Conservation (phyloP, 2,329 filamentous ascomycete genomes). For the Myriosclerotinia scirpicola region DNA sequence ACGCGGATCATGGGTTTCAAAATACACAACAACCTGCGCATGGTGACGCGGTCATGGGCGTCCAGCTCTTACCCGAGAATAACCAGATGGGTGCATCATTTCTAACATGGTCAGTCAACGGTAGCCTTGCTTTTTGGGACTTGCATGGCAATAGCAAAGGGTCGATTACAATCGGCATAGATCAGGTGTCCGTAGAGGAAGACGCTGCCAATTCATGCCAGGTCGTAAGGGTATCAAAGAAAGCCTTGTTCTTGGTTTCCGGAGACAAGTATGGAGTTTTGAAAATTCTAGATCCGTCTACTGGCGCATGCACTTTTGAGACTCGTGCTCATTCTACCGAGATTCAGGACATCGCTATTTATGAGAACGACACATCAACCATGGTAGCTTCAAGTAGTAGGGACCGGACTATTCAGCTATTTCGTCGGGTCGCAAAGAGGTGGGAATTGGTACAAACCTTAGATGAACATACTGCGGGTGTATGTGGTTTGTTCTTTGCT, state of each 20-base stretch:
- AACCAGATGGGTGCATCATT: conserved; percentile 69
- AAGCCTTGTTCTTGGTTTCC: conserved; percentile 68
- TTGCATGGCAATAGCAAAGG: conserved; percentile 66
- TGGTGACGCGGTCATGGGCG: conserved; percentile 68
- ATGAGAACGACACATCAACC: conserved; percentile 58
- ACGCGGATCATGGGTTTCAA: conserved; percentile 42
- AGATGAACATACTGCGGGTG: conserved; percentile 85
- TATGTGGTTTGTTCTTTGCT: conserved; percentile 74
- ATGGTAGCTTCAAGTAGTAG: conserved; percentile 81
- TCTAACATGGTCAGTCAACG: conserved; percentile 84
- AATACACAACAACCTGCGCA: conserved; percentile 60
- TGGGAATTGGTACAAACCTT: conserved; percentile 88
- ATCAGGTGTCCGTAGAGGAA: conserved; percentile 56
- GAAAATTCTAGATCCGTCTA: conserved; percentile 62
- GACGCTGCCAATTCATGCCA: conserved; percentile 59
- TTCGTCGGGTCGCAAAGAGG: conserved; percentile 55
- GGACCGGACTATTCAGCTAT: conserved; percentile 93
- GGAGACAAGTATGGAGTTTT: conserved; percentile 87
- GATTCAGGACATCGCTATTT: conserved; percentile 76
- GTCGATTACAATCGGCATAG: conserved; percentile 66
- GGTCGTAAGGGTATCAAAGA: conserved; percentile 58
- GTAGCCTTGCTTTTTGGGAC: conserved; percentile 81
- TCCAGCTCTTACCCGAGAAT: conserved; percentile 61
- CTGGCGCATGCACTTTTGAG: conserved; percentile 62
- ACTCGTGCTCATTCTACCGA: conserved; percentile 86